phyloP scores from a whole-genome alignment of 495 filamentous ascomycete species.

The Xylaria palmicola region DNA sequence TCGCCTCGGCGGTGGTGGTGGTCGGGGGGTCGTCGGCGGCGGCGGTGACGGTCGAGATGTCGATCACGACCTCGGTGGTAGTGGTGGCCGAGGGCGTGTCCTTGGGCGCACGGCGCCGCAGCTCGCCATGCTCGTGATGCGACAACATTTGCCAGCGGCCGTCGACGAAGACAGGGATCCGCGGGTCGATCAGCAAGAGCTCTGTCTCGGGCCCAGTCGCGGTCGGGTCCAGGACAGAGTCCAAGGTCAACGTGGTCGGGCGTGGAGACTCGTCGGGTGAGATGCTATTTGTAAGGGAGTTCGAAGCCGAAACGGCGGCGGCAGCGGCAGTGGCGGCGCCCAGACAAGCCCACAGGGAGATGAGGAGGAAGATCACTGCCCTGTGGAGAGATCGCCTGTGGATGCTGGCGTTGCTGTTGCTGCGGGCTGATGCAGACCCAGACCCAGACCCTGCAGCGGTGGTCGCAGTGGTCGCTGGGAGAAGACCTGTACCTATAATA shows the following conservation, averaged over 20 bases:
- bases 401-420: too few species aligned
- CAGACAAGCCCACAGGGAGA: conserved; percentile 35
- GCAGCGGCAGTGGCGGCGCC: conserved; percentile 15
- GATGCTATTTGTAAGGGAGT: too few species aligned
- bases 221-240: background rate
- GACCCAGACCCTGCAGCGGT: background rate
- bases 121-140: conserved; percentile 25
- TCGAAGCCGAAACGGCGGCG: conserved; percentile 20
- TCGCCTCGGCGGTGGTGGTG: conserved; percentile 28
- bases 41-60: conserved; percentile 32
- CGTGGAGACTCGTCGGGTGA: conserved; percentile 25
- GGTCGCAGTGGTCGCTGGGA: background rate
- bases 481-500: conserved; percentile 7
- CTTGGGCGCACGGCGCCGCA: conserved; percentile 14
- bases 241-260: conserved; percentile 17
- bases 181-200: conserved; percentile 34
- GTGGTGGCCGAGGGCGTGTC: conserved; percentile 7
- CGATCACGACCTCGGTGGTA: conserved; percentile 28
- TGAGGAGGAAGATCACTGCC: conserved; percentile 33
- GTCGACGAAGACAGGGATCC: conserved; percentile 30
- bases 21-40: conserved; percentile 19
- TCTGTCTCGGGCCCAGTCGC: background rate
- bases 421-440: background rate
- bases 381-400: background rate
- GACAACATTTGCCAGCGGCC: conserved; percentile 42